These are phyloP conservation scores for Globisporangium solare DNA, from an alignment of 352 stramenopile species.

Conservation along the genomic window DNA sequence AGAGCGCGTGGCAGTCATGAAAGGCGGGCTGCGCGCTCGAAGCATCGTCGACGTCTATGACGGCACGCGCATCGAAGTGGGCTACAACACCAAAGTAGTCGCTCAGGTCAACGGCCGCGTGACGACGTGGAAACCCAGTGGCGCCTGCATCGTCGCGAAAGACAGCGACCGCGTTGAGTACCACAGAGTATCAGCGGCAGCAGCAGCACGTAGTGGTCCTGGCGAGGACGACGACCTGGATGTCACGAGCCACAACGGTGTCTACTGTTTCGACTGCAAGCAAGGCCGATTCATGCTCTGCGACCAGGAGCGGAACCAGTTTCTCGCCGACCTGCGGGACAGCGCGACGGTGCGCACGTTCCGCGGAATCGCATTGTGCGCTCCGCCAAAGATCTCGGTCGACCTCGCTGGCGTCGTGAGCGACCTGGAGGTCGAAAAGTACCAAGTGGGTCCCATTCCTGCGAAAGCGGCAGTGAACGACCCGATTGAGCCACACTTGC, in stretches of 20 bases:
- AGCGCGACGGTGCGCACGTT: not conserved
- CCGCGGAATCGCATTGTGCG: not conserved
- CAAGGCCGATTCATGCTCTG: constrained; percentile 46
- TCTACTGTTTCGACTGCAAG: constrained; percentile 75
- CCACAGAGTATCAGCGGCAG: not conserved
- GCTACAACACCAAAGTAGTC: constrained; percentile 76
- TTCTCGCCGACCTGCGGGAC: constrained; percentile 37
- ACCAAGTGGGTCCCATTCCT: constrained; percentile 44
- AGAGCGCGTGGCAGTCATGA: constrained; percentile 61
- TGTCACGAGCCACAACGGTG: constrained; percentile 47
- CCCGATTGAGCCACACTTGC: constrained; percentile 65
- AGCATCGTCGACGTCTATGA: constrained; percentile 47
- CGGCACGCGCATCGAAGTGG: constrained; percentile 53
- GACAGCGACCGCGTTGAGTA: constrained; percentile 75
- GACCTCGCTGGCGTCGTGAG: constrained; percentile 64
- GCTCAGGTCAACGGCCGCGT: constrained; percentile 70
- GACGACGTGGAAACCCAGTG: constrained; percentile 37
- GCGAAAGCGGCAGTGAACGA: constrained; percentile 68
- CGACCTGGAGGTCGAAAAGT: constrained; percentile 37
- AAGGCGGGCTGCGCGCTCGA: constrained; percentile 56
- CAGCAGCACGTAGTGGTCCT: not conserved
- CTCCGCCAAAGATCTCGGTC: constrained; percentile 24
- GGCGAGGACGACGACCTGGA: constrained; percentile 56
- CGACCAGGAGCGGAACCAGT: constrained; percentile 72
- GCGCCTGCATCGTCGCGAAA: constrained; percentile 48